Percentiles rank a stretch among this genome's conserved stretches.
Conservation (phyloP, 805 yeast genomes). For the Nakazawaea sp. region DNA sequence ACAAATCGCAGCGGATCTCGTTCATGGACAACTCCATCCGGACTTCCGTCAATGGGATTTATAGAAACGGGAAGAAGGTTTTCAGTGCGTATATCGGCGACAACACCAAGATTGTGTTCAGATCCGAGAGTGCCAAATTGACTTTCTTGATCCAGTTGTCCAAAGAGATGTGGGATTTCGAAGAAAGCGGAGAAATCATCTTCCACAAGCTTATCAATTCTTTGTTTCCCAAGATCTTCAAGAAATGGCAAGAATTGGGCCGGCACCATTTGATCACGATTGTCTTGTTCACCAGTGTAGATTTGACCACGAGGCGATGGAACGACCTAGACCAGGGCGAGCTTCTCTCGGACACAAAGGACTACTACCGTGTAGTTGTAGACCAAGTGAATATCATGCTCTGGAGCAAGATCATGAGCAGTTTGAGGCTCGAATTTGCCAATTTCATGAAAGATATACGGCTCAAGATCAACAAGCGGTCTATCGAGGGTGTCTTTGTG, state of each 20-base stretch:
- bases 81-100: constrained; percentile 73
- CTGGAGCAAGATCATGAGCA: constrained; percentile 91
- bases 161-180: constrained; percentile 97
- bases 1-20: constrained; percentile 55
- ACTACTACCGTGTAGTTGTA: constrained; percentile 88
- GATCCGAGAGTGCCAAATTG: constrained; percentile 87
- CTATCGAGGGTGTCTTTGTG: constrained; percentile 56
- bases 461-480: constrained; percentile 32
- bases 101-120: constrained; percentile 71
- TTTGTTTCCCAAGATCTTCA: constrained; percentile 84
- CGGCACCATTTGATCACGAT: constrained; percentile 91
- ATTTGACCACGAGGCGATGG: constrained; percentile 42
- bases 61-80: constrained; percentile 57
- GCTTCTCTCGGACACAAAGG: constrained; percentile 57
- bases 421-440: constrained; percentile 77
- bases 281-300: constrained; percentile 80
- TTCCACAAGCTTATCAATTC: constrained; percentile 89
- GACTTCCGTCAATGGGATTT: constrained; percentile 56
- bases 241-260: constrained; percentile 78
- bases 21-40: constrained; percentile 57
- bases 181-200: constrained; percentile 91
- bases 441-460: constrained; percentile 72
- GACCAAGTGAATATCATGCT: constrained; percentile 85
- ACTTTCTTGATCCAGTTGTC: constrained; percentile 84
- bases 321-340: constrained; percentile 64